Evolutionary conservation across 495 filamentous ascomycete genomes (phyloP), one percentile per base, ranked within the genome.

Genomic region (Lepraria neglecta): DNA sequence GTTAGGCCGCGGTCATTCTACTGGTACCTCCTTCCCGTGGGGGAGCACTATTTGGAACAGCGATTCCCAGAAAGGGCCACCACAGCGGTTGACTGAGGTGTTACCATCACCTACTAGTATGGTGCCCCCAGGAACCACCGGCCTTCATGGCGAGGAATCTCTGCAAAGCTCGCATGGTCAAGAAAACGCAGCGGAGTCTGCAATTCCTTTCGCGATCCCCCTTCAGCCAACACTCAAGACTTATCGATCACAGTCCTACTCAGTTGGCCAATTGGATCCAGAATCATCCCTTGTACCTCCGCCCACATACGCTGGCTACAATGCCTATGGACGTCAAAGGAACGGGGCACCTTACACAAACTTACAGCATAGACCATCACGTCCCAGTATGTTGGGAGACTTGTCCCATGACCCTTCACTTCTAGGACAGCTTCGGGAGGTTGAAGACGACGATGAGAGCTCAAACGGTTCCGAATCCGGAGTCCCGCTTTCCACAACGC

Each of bases 231-330:
- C 91, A 0, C 89, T 87, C 11, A 94, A 96, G 69, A 92, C 88
- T 2, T 95, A 95, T 68, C 87, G 94, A 35, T 98, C 94, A 15
- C 90, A 95, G 74, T 98, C 94, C 6, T 97, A 97, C 71, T 97
- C 92, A 2, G 92, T 96, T 31, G 94, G 94, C 28, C 94, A 98
- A 70, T 73, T 89, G 63, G 91, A 96, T 28, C 80, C 86, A 7
- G 90, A 95, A 52, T 71, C 71, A 42, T 60, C 74, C 60, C 74
- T 63, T 38, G 61, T 77, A 28, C 71, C 75, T 64, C 70, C 81
- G 17, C 75, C 75, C 58, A 74, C 80, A 63, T 64, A 77, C 44
- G 71, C 77, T 19, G 69, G 67, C 69, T 70, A 76, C 65, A 65
- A 66, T 72, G 28, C 75, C 67, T 43, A 73, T 74, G 50, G 70